Percentiles rank a stretch among this genome's conserved stretches.
Conservation (phyloP, 768 basidiomycete species). For the Lentinula sp. region DNA sequence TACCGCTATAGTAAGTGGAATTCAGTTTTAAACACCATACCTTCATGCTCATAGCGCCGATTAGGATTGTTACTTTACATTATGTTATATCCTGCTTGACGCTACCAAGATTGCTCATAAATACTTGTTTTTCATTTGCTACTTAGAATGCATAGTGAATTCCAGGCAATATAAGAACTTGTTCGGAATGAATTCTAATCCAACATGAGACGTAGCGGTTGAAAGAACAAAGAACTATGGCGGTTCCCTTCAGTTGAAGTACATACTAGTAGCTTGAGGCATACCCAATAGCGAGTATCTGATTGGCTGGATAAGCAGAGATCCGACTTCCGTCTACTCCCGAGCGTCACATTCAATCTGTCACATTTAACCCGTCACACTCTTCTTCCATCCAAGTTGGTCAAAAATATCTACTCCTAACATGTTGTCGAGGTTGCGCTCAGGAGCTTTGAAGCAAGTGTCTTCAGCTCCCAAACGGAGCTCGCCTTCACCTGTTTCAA, state of each 20-base stretch:
- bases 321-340: neutral
- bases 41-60: neutral
- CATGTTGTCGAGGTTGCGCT: slow-evolving; percentile 83
- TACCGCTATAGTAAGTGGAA: neutral
- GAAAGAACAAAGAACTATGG: too few relatives aligned
- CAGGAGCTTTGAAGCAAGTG: slow-evolving; percentile 61
- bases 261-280: neutral
- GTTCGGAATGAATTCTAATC: neutral
- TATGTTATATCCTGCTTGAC: neutral
- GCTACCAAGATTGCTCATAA: neutral
- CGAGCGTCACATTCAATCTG: slow-evolving; percentile 14
- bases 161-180: neutral
- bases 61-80: neutral
- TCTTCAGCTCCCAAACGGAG: slow-evolving; percentile 40
- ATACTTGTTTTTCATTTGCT: neutral
- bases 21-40: neutral
- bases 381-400: slow-evolving; percentile 26
- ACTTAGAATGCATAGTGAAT: slow-evolving; percentile 3
- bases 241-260: neutral
- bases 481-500: slow-evolving; percentile 30
- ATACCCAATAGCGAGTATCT: neutral
- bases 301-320: neutral
- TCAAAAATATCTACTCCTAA: slow-evolving; percentile 41
- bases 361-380: slow-evolving; percentile 17
- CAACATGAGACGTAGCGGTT: neutral